Conservation (phyloP, 108 stramenopile genomes). For the Skeletonema menzelii region DNA sequence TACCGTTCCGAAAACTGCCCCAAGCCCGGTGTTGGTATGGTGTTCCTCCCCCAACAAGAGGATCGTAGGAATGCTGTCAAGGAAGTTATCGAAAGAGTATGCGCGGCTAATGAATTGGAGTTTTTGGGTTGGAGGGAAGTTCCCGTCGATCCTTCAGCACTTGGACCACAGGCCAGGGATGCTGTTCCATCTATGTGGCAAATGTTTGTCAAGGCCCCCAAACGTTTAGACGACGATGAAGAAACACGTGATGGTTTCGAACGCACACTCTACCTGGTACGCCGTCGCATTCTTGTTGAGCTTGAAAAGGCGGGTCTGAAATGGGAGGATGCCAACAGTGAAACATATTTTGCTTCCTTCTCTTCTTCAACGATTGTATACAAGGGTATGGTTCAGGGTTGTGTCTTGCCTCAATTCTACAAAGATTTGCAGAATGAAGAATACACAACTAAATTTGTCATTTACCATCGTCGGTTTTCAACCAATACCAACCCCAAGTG, state of each 20-base stretch:
- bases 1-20: constrained; percentile 66
- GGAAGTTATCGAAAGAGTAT: constrained; percentile 80
- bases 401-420: constrained; percentile 85
- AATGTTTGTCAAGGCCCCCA: constrained; percentile 91
- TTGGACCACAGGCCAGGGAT: constrained; percentile 72
- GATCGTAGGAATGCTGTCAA: constrained; percentile 69
- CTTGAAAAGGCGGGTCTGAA: constrained; percentile 54
- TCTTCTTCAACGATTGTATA: constrained; percentile 89
- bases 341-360: constrained; percentile 88
- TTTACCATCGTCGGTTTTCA: constrained; percentile 93
- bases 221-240: constrained; percentile 62
- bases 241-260: constrained; percentile 91
- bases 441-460: constrained; percentile 87
- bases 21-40: constrained; percentile 89
- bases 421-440: constrained; percentile 82
- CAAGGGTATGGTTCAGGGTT: constrained; percentile 94
- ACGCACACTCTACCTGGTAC: constrained; percentile 88
- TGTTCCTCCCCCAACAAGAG: constrained; percentile 89
- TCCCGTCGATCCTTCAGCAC: constrained; percentile 67
- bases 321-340: constrained; percentile 70
- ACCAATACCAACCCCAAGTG: constrained; percentile 96
- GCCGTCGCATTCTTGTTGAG: constrained; percentile 83
- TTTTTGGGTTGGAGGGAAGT: constrained; percentile 92
- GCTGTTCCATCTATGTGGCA: constrained; percentile 90
- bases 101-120: constrained; percentile 78